These are phyloP conservation scores for Apiotrichum porosum DNA, from an alignment of 1,284 basidiomycete genomes.

Conservation along the genomic window DNA sequence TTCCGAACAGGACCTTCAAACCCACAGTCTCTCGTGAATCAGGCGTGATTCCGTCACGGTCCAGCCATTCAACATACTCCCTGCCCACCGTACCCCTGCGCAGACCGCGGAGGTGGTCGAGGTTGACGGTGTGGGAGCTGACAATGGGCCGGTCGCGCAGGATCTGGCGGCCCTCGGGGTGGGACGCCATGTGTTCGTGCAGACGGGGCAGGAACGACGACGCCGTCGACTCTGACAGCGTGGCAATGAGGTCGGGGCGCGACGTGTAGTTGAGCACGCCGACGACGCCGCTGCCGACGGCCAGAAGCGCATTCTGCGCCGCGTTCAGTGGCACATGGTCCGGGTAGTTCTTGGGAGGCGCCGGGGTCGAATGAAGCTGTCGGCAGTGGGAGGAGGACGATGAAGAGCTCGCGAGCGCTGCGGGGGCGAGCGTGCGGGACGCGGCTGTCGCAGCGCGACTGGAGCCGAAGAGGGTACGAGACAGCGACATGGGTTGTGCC, in stretches of 20 bases:
- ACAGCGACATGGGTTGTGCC: no score
- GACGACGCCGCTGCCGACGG: constrained; percentile 78
- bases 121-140: constrained; percentile 70
- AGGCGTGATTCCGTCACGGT: constrained; percentile 84
- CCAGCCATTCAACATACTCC: constrained; percentile 86
- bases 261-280: constrained; percentile 70
- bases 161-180: constrained; percentile 73
- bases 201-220: constrained; percentile 73
- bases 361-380: not conserved
- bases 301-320: constrained; percentile 78
- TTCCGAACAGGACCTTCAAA: no score
- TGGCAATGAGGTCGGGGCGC: constrained; percentile 79
- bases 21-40: constrained; percentile 87
- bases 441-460: no score
- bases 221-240: constrained; percentile 83
- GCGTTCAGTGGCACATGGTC: constrained; percentile 76
- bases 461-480: no score
- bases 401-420: not conserved
- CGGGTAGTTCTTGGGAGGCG: constrained; percentile 49
- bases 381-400: no score
- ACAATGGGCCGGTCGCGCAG: constrained; percentile 79
- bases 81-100: constrained; percentile 79
- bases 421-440: no score
- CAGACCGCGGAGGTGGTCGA: constrained; percentile 61
- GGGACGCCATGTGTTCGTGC: constrained; percentile 71